phyloP scores from a whole-genome alignment of 1,284 basidiomycete species.

The Naganishia sp. region DNA sequence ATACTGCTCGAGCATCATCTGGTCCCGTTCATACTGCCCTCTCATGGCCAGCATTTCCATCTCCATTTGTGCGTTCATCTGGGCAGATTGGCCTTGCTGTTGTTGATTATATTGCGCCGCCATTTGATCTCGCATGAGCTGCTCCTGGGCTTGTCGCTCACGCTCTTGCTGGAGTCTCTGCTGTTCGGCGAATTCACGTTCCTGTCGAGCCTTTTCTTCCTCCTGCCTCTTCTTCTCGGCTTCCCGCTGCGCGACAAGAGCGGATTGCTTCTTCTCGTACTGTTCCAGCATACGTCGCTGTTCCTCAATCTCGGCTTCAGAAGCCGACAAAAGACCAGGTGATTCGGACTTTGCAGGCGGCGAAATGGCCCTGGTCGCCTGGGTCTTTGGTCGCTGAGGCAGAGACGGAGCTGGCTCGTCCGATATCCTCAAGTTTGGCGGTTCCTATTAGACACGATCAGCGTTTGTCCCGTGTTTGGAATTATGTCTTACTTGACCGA shows the following conservation, averaged over 20 bases:
- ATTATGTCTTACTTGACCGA: constrained; percentile 68
- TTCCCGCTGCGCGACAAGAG: constrained; percentile 75
- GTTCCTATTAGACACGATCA: constrained; percentile 64
- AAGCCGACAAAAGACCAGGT: constrained; percentile 62
- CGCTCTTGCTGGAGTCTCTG: constrained; percentile 66
- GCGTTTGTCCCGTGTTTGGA: constrained; percentile 34
- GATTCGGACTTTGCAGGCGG: constrained; percentile 59
- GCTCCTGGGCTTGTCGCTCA: constrained; percentile 84
- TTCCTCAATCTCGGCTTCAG: constrained; percentile 80
- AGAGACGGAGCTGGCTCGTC: constrained; percentile 77
- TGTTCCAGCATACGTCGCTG: constrained; percentile 94
- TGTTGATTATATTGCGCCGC: constrained; percentile 62
- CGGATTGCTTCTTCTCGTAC: constrained; percentile 92
- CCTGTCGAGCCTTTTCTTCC: constrained; percentile 77
- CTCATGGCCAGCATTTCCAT: constrained; percentile 88
- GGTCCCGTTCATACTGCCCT: constrained; percentile 96
- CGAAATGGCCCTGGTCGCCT: constrained; percentile 45
- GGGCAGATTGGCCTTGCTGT: constrained; percentile 55
- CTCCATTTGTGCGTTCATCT: constrained; percentile 77
- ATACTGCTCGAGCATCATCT: constrained; percentile 97
- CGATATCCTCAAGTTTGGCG: constrained; percentile 83
- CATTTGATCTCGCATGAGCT: constrained; percentile 84
- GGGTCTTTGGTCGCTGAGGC: constrained; percentile 76
- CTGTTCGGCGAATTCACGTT: constrained; percentile 78
- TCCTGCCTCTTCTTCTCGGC: constrained; percentile 76